Base-by-base conservation (phyloP, 1,284 basidiomycete genomes). In the Termitomyces sp. region DNA sequence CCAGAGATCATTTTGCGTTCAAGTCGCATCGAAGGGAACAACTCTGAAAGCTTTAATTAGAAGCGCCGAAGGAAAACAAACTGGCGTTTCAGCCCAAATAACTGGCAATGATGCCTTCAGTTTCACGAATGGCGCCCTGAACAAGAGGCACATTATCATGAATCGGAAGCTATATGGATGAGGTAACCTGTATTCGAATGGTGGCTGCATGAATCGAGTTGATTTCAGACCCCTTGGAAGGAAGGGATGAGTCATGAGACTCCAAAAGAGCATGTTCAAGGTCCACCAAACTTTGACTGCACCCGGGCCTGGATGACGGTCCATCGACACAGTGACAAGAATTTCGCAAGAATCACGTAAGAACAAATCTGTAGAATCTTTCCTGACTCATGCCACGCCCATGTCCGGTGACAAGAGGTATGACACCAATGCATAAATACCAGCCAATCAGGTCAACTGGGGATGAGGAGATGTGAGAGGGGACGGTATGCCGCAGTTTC, bases 381-480 rank as follows among this genome's bases (percentile, higher is more conserved):
- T n/a, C 34, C 53, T 17, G 46, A 30, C 45, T 30, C 33, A 28
- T 42, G 28, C 17, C 44, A 38, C n/a, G 39, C 36, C 10, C 28
- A 21, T 24, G 50, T 46, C 45, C 13, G 30, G 41, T 42, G 55
- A 52, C 26, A 30, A 52, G 33, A 53, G 33, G 19, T 31, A 31
- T 38, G 36, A 28, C 31, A 17, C 50, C 44, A 5, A 34, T 13
- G 15, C 10, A 50, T 33, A 52, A 53, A 52, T 47, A 44, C 53
- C 42, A 38, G 55, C 50, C 38, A 57, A 59, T 56, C 58, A 52
- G 41, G 44, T 39, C 4, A 41, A 49, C 17, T 19, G 12, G 42
- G 42, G 57, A 50, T 45, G 31, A 21, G 19, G 19, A 46, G 40
- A 1, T 39, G 17, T 39, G 17, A 39, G 24, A 13, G 34, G 34